These are phyloP conservation scores for Cystobasidium pallidum DNA, from an alignment of 1,284 basidiomycete species.

Conservation along the genomic window DNA sequence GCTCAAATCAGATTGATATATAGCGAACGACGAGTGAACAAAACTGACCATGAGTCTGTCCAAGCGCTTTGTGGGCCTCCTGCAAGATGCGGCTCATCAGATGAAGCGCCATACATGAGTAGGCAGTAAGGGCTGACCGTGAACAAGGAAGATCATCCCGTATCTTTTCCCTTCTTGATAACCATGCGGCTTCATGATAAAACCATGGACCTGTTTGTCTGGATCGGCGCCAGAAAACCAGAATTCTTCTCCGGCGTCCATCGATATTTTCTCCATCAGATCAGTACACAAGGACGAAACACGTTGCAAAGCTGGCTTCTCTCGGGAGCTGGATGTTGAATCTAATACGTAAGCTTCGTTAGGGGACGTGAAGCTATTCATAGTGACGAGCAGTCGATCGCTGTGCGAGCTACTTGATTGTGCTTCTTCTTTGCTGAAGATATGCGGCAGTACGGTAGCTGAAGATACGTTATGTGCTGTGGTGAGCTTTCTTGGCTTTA, in stretches of 20 bases:
- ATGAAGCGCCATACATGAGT: neutral
- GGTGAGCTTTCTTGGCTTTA: constrained; percentile 66
- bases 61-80: constrained; percentile 38
- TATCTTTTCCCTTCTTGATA: constrained; percentile 67
- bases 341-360: constrained; percentile 68
- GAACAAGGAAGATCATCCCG: constrained; percentile 73
- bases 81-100: neutral
- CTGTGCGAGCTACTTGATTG: constrained; percentile 13
- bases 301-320: constrained; percentile 33
- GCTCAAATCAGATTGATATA: neutral
- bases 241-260: constrained; percentile 72
- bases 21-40: too few species aligned
- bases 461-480: constrained; percentile 64
- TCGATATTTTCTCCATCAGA: constrained; percentile 63
- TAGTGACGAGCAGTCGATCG: constrained; percentile 56
- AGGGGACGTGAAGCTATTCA: constrained; percentile 70
- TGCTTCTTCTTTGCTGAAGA: constrained; percentile 22
- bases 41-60: constrained; percentile 27
- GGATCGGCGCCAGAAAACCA: constrained; percentile 76
- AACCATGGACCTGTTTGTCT: constrained; percentile 76
- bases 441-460: constrained; percentile 63
- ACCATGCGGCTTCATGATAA: constrained; percentile 75
- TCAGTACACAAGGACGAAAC: constrained; percentile 53
- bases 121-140: constrained; percentile 63
- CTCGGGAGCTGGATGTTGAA: constrained; percentile 52